These are phyloP conservation scores for Penicillium sp. DNA, from an alignment of 2,329 filamentous ascomycete genomes.

Conservation along the genomic window DNA sequence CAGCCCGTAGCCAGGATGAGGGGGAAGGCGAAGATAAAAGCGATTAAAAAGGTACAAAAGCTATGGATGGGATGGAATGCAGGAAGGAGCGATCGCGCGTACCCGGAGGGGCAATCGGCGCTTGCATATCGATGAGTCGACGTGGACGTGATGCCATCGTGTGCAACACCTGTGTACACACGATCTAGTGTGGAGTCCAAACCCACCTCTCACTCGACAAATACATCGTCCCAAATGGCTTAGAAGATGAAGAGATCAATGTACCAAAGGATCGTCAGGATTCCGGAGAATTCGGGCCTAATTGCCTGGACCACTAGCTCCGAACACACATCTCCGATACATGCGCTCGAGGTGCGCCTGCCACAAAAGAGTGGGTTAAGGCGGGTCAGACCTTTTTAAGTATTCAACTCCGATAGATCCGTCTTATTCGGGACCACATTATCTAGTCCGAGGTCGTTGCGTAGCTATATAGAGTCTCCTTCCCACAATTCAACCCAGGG, in stretches of 20 bases:
- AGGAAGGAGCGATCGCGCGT: not conserved
- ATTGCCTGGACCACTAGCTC: conserved; percentile 9
- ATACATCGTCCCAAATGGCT: not conserved
- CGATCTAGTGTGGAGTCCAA: not conserved
- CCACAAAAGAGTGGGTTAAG: not conserved
- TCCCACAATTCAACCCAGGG: not conserved
- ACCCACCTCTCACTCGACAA: too few species aligned
- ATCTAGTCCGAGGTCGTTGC: not conserved
- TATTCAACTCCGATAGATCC: conserved; percentile 9
- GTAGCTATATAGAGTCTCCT: not conserved
- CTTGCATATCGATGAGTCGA: not conserved
- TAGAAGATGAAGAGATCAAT: not conserved
- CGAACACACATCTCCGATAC: conserved; percentile 1
- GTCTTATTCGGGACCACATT: not conserved
- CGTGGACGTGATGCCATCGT: not conserved
- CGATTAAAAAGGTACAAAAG: not conserved
- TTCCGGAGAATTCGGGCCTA: conserved; percentile 6
- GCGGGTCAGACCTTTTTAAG: not conserved
- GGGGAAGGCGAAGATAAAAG: not conserved
- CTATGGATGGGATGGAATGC: not conserved
- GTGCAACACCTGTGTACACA: not conserved
- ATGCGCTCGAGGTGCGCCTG: not conserved
- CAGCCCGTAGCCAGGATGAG: not conserved
- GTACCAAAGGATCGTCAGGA: not conserved
- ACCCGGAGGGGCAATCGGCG: conserved; percentile 1